Percentiles rank a stretch among this genome's conserved stretches.
Conservation (phyloP, 2,329 filamentous ascomycete genomes). For the Ophiostoma piceae region DNA sequence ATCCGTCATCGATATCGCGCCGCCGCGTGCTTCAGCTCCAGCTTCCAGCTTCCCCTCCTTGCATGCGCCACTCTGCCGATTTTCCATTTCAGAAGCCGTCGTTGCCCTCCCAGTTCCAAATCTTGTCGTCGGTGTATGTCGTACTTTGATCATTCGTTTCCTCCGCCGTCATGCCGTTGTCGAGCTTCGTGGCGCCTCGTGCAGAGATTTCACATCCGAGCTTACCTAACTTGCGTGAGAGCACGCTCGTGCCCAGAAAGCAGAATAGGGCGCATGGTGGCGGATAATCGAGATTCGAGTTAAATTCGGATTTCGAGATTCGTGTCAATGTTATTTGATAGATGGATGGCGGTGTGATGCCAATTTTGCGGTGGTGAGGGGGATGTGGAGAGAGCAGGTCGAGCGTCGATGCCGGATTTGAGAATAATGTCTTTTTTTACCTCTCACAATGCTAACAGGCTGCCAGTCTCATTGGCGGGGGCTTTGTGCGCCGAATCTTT, state of each 20-base stretch:
- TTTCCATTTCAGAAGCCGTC: not conserved
- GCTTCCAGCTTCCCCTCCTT: not conserved
- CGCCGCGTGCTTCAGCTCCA: not conserved
- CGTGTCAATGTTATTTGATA: not conserved
- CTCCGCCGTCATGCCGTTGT: not conserved
- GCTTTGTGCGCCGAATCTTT: slow-evolving; percentile 24
- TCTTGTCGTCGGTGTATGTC: not conserved
- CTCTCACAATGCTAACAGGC: slow-evolving; percentile 17
- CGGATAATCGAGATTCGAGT: not conserved
- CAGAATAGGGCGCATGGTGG: slow-evolving; percentile 85
- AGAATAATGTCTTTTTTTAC: slow-evolving; percentile 25
- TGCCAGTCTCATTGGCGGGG: slow-evolving; percentile 19
- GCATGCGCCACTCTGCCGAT: not conserved
- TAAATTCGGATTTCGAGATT: not conserved
- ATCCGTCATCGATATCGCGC: not conserved
- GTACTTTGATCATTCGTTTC: not conserved
- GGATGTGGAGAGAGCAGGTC: slow-evolving; percentile 13
- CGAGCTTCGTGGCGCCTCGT: not conserved
- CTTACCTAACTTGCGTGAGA: slow-evolving; percentile 70
- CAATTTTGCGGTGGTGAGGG: slow-evolving; percentile 12
- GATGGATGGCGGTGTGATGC: slow-evolving; percentile 9
- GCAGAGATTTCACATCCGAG: slow-evolving; percentile 8
- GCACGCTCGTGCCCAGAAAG: slow-evolving; percentile 95
- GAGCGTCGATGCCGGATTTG: slow-evolving; percentile 20
- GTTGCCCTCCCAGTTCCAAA: not conserved